phyloP scores from a whole-genome alignment of 164 flowering plant species.

The Cinnamomum micranthum region DNA sequence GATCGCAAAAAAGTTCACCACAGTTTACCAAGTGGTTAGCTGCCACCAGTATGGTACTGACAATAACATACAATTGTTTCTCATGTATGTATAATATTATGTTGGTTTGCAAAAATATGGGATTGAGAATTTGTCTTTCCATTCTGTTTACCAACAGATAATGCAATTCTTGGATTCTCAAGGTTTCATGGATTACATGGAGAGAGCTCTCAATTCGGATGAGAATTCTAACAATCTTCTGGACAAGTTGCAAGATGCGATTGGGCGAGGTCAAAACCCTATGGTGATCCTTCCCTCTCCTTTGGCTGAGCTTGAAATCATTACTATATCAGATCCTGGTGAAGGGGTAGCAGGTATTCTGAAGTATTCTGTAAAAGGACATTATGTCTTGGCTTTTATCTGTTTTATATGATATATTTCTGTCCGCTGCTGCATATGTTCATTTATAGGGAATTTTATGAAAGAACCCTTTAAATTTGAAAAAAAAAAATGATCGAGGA shows the following conservation, averaged over 20 bases:
- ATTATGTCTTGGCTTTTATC: background rate
- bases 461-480: no score
- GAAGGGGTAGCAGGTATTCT: conserved; percentile 56
- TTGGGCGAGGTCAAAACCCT: conserved; percentile 94
- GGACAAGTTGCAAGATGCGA: conserved; percentile 96
- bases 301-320: conserved; percentile 64
- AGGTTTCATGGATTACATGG: conserved; percentile 92
- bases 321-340: conserved; percentile 86
- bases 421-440: no score
- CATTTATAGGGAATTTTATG: no score
- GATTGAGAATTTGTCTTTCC: background rate
- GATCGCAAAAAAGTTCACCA: no score
- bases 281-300: conserved; percentile 61
- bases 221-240: conserved; percentile 73
- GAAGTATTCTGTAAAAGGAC: background rate
- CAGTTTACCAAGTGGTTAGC: no score
- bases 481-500: no score
- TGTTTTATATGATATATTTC: no score
- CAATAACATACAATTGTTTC: no score
- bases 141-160: conserved; percentile 43
- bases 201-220: conserved; percentile 72
- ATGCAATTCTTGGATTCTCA: conserved; percentile 82
- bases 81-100: background rate
- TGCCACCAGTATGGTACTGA: no score
- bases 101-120: background rate